Percentiles rank a stretch among this genome's conserved stretches.
These are phyloP conservation scores for Leccinum incarnatum DNA, from an alignment of 768 basidiomycete genomes.

Conservation along the genomic window DNA sequence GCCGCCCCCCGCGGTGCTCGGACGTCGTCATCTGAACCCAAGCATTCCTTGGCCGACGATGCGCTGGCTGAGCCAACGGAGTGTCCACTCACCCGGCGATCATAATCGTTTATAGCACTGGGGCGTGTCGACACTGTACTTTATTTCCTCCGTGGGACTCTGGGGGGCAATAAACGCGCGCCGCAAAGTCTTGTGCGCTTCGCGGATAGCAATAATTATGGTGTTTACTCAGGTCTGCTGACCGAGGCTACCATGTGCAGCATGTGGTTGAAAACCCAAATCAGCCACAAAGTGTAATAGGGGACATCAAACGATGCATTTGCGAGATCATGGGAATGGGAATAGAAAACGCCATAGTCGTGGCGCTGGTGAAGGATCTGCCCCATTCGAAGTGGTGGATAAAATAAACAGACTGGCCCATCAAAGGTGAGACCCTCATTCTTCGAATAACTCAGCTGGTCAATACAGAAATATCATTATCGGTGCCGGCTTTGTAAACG, in stretches of 20 bases:
- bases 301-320: background rate
- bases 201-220: background rate
- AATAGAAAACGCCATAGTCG: background rate
- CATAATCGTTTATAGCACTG: background rate
- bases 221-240: background rate
- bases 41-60: conserved; percentile 17
- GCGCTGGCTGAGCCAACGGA: conserved; percentile 19
- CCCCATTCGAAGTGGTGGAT: background rate
- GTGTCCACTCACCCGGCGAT: background rate
- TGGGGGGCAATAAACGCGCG: background rate
- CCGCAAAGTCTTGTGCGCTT: background rate
- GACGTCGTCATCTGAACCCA: conserved; percentile 1
- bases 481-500: background rate
- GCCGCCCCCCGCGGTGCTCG: conserved; percentile 8
- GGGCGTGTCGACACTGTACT: background rate
- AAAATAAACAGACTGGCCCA: background rate
- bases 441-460: background rate
- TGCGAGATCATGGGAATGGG: background rate
- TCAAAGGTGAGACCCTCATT: background rate
- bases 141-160: background rate
- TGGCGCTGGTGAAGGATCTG: background rate
- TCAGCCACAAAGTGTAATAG: background rate
- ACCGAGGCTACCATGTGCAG: background rate
- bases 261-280: background rate
- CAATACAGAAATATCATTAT: background rate